Percentiles rank a stretch among this genome's conserved stretches.
phyloP scores from a whole-genome alignment of 202 grass and related monocot species.

The Bolboschoenoplectus hybrid region DNA sequence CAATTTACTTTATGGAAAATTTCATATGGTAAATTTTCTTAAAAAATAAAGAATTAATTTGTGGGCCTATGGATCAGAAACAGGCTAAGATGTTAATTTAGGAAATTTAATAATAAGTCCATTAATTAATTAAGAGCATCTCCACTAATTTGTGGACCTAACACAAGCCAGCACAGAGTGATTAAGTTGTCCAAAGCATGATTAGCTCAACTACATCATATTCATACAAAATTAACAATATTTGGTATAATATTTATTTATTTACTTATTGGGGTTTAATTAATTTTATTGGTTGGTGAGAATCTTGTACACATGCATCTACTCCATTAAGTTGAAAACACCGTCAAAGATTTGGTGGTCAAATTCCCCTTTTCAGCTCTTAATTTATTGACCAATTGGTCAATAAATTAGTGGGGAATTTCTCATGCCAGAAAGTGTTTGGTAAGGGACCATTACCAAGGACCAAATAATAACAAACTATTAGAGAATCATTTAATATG shows the following conservation, averaged over 20 bases:
- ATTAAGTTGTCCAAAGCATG: conserved; percentile 5
- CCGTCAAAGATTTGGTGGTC: conserved; percentile 32
- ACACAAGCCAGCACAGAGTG: background rate
- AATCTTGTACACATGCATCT: conserved; percentile 16
- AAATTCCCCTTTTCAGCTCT: background rate
- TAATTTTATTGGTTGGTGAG: conserved; percentile 2
- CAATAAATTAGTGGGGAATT: background rate
- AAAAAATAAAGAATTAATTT: no score
- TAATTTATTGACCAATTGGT: conserved; percentile 17
- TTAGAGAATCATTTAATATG: background rate
- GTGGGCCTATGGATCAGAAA: background rate
- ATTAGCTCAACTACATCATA: conserved; percentile 21
- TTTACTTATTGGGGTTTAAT: background rate
- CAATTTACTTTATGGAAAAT: background rate
- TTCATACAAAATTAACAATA: background rate
- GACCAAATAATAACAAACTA: background rate
- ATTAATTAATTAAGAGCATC: conserved; percentile 23
- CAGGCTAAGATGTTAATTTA: background rate
- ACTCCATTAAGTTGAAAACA: conserved; percentile 19
- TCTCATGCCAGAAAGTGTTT: background rate
- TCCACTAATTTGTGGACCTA: background rate
- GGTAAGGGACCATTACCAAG: background rate
- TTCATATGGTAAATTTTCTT: background rate
- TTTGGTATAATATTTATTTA: no score
- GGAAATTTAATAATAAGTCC: background rate